Evolutionary conservation across 2,329 filamentous ascomycete genomes (phyloP), one percentile per base, ranked within the genome.

Genomic region (Rhinocladiella similis): DNA sequence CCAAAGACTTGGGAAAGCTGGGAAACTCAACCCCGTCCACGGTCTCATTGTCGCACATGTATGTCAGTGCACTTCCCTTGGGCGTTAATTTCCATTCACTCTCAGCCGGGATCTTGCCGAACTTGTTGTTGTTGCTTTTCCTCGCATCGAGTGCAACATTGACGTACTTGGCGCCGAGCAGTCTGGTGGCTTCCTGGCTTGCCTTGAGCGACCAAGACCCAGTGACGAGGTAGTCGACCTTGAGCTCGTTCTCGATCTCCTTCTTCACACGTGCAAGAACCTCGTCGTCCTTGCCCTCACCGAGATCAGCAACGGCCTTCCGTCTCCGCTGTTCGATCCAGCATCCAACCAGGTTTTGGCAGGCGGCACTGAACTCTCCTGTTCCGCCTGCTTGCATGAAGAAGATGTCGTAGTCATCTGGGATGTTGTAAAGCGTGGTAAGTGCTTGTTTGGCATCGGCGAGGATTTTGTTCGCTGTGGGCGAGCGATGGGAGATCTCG

Each of bases 31-130:
- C 91, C 33, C 92, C 64, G 45, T 66, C 64, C 12, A 95, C 90
- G 0, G 91, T 96, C 78, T 97, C 92, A 66, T 97, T 97, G 72
- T 92, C 89, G 72, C 93, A 96, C 72, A 85, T 92, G 74, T 97
- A 97, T 1, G 93, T 87, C 67, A 96, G 80, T 0, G 91, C 83
- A 27, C 74, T 77, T 25, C 74, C 73, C 9, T 87, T 77, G 36
- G 83, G 78, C 63, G 84, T 78, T 39, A 85, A 88, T 56, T 94
- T 80, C 33, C 80, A 88, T 90, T 91, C 97, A 18, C 82, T 82
- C 61, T 82, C 83, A 72, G 92, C 86, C 0, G 93, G 88, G 50
- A 97, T 96, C 60, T 78, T 84, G 57, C 91, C 91, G 70, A 95
- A 97, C 73, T 94, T 96, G 63, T 90, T 90, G 65, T 82, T 80